phyloP scores from a whole-genome alignment of 2,329 filamentous ascomycete species.

The Talaromyces amestolkiae region DNA sequence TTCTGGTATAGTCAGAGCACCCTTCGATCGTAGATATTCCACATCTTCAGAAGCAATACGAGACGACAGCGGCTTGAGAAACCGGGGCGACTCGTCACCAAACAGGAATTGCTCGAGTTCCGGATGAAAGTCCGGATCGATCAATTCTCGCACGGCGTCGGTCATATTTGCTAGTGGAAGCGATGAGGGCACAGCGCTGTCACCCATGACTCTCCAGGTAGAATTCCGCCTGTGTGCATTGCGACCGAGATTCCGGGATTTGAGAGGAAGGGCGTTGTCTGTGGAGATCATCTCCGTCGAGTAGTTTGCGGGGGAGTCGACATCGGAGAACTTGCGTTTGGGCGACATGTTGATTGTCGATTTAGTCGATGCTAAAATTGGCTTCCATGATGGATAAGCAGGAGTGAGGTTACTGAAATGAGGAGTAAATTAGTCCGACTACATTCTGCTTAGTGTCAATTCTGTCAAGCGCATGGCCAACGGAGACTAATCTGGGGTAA shows the following conservation, averaged over 20 bases:
- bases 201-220: conserved; percentile 24
- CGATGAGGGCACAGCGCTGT: conserved; percentile 30
- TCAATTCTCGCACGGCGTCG: conserved; percentile 37
- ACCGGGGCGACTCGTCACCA: conserved; percentile 50
- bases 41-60: conserved; percentile 76
- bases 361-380: not conserved
- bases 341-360: conserved; percentile 12
- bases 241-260: not conserved
- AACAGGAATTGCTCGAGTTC: conserved; percentile 36
- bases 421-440: not conserved
- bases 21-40: conserved; percentile 74
- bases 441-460: not conserved
- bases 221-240: not conserved
- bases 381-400: not conserved
- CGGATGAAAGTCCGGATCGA: conserved; percentile 41
- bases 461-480: not conserved
- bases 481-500: not conserved
- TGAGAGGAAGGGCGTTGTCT: not conserved
- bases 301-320: not conserved
- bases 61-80: conserved; percentile 72
- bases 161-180: conserved; percentile 40
- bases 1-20: conserved; percentile 71
- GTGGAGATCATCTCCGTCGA: conserved; percentile 1
- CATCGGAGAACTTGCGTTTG: conserved; percentile 18
- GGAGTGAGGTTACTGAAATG: not conserved